These are phyloP conservation scores for Anacardium occidentale DNA, from an alignment of 345 rosid species.

Conservation along the genomic window DNA sequence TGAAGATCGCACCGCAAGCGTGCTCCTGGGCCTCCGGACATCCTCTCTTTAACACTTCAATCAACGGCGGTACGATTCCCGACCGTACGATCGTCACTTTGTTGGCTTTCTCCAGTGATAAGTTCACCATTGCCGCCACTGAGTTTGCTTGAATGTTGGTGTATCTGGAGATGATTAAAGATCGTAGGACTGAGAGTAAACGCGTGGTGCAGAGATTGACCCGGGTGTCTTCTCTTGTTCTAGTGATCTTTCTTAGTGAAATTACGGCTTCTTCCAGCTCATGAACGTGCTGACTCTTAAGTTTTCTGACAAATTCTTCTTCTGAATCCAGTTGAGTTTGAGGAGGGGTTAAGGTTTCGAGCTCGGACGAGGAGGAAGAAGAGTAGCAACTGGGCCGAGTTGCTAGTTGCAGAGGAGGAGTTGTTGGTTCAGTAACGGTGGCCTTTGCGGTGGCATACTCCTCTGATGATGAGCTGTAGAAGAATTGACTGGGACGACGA, in stretches of 20 bases:
- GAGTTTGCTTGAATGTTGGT: constrained; percentile 61
- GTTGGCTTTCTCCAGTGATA: constrained; percentile 65
- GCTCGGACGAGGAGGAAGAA: constrained; percentile 60
- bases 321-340: constrained; percentile 39
- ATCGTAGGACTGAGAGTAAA: constrained; percentile 47
- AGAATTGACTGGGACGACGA: constrained; percentile 28
- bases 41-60: constrained; percentile 71
- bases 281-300: constrained; percentile 44
- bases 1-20: constrained; percentile 73
- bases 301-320: constrained; percentile 47
- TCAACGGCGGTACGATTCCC: constrained; percentile 67
- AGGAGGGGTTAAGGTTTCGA: constrained; percentile 35
- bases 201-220: constrained; percentile 51
- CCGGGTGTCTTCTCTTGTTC: constrained; percentile 47
- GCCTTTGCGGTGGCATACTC: constrained; percentile 35
- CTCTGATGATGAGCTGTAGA: constrained; percentile 37
- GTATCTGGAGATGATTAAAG: constrained; percentile 58
- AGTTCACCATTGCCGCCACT: constrained; percentile 71
- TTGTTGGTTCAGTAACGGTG: constrained; percentile 40
- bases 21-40: constrained; percentile 76
- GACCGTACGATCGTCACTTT: constrained; percentile 81
- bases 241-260: constrained; percentile 54
- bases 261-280: constrained; percentile 63
- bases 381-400: constrained; percentile 66
- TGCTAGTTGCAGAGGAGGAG: constrained; percentile 72